A percentile compares a stretch with the other conserved stretches of the same genome.
Conservation (phyloP, 2,329 filamentous ascomycete genomes). For the Cladophialophora bantiana region DNA sequence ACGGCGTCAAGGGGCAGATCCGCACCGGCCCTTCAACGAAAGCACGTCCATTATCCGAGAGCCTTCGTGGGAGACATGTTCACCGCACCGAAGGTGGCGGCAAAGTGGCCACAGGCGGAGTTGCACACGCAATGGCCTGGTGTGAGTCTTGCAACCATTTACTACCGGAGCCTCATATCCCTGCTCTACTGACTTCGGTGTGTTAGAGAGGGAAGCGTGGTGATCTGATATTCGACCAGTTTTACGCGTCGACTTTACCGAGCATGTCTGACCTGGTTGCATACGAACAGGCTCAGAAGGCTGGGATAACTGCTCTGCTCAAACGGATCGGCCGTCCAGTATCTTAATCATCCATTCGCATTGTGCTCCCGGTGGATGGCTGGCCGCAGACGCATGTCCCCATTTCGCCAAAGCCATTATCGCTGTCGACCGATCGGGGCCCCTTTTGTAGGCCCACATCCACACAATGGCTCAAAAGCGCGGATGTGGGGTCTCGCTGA, state of each 20-base stretch:
- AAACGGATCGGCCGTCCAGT: conserved; percentile 50
- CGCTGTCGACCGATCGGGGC: conserved; percentile 62
- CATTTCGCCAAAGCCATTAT: conserved; percentile 58
- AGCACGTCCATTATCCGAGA: conserved; percentile 11
- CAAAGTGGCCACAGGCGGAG: not conserved
- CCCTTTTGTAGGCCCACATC: conserved; percentile 55
- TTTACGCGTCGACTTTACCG: not conserved
- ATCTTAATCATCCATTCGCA: conserved; percentile 61
- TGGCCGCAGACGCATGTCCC: conserved; percentile 59
- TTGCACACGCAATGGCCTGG: conserved; percentile 13
- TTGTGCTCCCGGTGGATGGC: conserved; percentile 56
- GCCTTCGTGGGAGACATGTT: conserved; percentile 6
- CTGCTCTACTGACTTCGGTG: not conserved
- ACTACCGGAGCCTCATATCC: not conserved
- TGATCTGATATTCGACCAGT: not conserved
- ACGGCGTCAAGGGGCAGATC: conserved; percentile 49
- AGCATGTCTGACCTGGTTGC: not conserved
- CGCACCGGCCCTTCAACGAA: conserved; percentile 31
- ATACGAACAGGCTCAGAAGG: not conserved
- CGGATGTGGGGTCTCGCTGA: conserved; percentile 55
- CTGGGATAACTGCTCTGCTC: conserved; percentile 47
- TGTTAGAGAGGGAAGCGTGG: not conserved
- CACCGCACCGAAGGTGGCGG: not conserved
- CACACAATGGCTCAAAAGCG: not conserved
- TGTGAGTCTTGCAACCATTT: not conserved